Conservation (phyloP, 2,329 filamentous ascomycete species). For the Nigrospora osmanthi region DNA sequence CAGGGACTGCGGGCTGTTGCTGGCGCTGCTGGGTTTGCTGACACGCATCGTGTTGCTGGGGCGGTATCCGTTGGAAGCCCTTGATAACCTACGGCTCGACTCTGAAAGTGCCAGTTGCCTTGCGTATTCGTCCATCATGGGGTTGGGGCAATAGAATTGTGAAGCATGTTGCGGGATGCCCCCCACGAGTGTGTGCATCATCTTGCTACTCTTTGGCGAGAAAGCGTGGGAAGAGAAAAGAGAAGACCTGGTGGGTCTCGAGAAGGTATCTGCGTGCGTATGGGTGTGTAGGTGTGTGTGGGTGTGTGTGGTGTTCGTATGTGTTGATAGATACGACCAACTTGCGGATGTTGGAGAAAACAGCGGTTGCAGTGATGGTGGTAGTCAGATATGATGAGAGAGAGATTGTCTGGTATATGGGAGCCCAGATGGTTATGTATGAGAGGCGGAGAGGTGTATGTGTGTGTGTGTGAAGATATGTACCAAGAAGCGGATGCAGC, state of each 20-base stretch:
- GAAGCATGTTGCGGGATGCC: slow-evolving; percentile 19
- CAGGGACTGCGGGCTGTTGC: slow-evolving; percentile 56
- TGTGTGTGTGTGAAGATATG: background rate
- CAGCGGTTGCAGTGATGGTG: no score
- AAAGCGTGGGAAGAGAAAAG: no score
- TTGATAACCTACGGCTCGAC: slow-evolving; percentile 37
- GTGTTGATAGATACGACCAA: no score
- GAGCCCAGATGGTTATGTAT: slow-evolving; percentile 5
- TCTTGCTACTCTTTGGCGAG: slow-evolving; percentile 10
- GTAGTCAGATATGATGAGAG: background rate
- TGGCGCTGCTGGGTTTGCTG: slow-evolving; percentile 58
- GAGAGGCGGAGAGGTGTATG: slow-evolving; percentile 1
- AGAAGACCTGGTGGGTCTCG: no score
- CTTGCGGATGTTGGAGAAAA: no score
- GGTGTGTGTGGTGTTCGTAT: background rate
- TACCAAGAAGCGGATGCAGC: no score
- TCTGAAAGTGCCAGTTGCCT: slow-evolving; percentile 42
- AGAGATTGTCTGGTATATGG: background rate
- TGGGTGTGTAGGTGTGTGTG: background rate
- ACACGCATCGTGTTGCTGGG: slow-evolving; percentile 48
- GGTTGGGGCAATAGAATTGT: slow-evolving; percentile 29
- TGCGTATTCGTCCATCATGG: slow-evolving; percentile 42
- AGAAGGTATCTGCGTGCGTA: no score
- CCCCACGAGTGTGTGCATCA: slow-evolving; percentile 26
- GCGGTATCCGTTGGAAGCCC: slow-evolving; percentile 41